A percentile compares a stretch with the other conserved stretches of the same genome.
These are phyloP conservation scores for Eragrostis nindensis DNA, from an alignment of 176 grass and related monocot genomes.

Conservation along the genomic window DNA sequence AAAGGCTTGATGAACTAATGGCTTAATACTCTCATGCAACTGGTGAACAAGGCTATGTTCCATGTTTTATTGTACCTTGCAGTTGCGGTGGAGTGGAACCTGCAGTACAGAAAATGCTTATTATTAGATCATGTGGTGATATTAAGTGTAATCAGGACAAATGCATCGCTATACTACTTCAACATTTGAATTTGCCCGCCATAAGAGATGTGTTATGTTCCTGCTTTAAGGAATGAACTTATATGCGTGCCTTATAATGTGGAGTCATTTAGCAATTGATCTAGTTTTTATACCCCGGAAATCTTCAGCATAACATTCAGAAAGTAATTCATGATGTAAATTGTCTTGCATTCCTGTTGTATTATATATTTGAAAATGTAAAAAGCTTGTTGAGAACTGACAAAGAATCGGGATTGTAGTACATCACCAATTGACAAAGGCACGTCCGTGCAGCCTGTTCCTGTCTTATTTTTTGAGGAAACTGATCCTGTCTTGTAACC, in stretches of 20 bases:
- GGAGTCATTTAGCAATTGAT: background rate
- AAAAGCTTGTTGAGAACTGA: background rate
- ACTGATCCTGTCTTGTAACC: background rate
- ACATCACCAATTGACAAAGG: conserved; percentile 27
- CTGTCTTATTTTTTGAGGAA: no score
- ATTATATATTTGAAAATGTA: background rate
- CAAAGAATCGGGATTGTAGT: background rate
- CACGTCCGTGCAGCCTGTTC: background rate
- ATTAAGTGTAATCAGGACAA: background rate
- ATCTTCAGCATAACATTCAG: background rate
- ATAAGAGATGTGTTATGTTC: background rate
- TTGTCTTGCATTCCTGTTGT: background rate
- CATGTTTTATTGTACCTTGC: background rate
- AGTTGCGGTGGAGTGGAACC: conserved; percentile 19
- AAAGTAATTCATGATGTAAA: background rate
- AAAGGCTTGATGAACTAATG: background rate
- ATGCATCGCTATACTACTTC: background rate
- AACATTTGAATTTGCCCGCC: background rate
- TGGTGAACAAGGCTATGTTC: no score
- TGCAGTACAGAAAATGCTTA: background rate
- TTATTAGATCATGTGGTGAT: background rate
- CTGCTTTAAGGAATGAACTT: no score
- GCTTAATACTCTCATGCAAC: background rate
- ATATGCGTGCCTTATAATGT: background rate
- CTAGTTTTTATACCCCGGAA: background rate